phyloP scores from a whole-genome alignment of 805 yeast genomes.

The Kazachstania martiniae region DNA sequence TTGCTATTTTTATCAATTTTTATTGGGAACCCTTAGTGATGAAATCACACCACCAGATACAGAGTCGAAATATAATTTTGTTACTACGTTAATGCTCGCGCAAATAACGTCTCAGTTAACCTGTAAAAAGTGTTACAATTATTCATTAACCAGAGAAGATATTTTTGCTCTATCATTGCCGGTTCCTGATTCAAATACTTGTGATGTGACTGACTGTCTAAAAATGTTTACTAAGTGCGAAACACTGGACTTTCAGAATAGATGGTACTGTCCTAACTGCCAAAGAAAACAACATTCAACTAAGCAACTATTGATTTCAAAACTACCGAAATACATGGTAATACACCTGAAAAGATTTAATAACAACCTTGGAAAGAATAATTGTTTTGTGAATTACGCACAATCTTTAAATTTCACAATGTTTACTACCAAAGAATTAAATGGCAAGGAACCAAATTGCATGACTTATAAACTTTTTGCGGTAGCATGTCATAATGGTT shows the following conservation, averaged over 20 bases:
- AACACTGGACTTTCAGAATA: constrained; percentile 61
- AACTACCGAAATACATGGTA: constrained; percentile 71
- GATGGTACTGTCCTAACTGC: constrained; percentile 80
- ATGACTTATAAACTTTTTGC: constrained; percentile 56
- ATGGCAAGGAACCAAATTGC: constrained; percentile 11
- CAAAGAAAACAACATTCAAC: constrained; percentile 50
- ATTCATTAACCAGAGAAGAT: constrained; percentile 80
- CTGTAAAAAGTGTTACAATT: constrained; percentile 60
- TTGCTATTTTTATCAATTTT: constrained; percentile 81
- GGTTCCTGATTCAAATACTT: constrained; percentile 40
- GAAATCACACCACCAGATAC: constrained; percentile 31
- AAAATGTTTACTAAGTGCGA: constrained; percentile 70
- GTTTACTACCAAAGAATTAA: constrained; percentile 45
- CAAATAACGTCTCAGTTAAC: constrained; percentile 72
- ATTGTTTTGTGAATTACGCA: constrained; percentile 61
- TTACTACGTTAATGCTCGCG: too few relatives aligned
- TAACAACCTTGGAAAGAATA: constrained; percentile 36
- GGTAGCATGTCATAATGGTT: constrained; percentile 78
- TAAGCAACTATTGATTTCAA: constrained; percentile 60
- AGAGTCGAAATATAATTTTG: too few relatives aligned
- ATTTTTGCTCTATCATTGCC: constrained; percentile 75
- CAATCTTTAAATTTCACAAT: constrained; percentile 50
- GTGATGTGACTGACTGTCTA: constrained; percentile 52
- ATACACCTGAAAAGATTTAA: constrained; percentile 79
- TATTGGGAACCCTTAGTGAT: constrained; percentile 84